phyloP scores from a whole-genome alignment of 768 basidiomycete genomes.

The Aureoboletus auriporus region DNA sequence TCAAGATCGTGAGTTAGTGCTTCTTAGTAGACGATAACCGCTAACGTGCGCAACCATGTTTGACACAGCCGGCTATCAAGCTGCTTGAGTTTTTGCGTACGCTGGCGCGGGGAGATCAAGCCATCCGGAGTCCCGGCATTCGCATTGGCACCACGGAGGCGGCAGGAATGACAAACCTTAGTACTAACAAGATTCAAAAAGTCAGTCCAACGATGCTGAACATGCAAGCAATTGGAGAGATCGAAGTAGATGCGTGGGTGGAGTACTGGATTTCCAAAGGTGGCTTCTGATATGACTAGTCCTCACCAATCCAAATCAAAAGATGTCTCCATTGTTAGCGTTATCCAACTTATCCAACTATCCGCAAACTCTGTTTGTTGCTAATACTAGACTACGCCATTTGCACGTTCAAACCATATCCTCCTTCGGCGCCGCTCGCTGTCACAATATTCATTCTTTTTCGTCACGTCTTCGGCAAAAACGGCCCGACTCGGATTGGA shows the following conservation, averaged over 20 bases:
- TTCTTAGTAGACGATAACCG: too few relatives aligned
- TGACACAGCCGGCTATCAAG: conserved; percentile 31
- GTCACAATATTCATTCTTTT: too few relatives aligned
- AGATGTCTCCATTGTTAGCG: too few relatives aligned
- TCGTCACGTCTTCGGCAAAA: too few relatives aligned
- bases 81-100: conserved; percentile 30
- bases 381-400: too few relatives aligned
- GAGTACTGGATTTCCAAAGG: conserved; percentile 23
- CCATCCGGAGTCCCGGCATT: neutral
- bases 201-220: conserved; percentile 22
- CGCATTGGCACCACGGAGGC: conserved; percentile 5
- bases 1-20: conserved; percentile 29
- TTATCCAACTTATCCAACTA: too few relatives aligned
- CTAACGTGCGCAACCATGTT: too few relatives aligned
- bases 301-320: too few relatives aligned
- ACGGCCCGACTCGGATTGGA: too few relatives aligned
- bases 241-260: conserved; percentile 23
- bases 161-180: conserved; percentile 19
- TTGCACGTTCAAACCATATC: too few relatives aligned
- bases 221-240: conserved; percentile 22
- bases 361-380: too few relatives aligned
- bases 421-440: too few relatives aligned
- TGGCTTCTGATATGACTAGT: conserved; percentile 7
- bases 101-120: conserved; percentile 16
- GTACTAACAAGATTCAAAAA: conserved; percentile 7